Evolutionary conservation across 176 grass and related monocot species (phyloP).

Genomic region (Thinopyrum elongatum): DNA sequence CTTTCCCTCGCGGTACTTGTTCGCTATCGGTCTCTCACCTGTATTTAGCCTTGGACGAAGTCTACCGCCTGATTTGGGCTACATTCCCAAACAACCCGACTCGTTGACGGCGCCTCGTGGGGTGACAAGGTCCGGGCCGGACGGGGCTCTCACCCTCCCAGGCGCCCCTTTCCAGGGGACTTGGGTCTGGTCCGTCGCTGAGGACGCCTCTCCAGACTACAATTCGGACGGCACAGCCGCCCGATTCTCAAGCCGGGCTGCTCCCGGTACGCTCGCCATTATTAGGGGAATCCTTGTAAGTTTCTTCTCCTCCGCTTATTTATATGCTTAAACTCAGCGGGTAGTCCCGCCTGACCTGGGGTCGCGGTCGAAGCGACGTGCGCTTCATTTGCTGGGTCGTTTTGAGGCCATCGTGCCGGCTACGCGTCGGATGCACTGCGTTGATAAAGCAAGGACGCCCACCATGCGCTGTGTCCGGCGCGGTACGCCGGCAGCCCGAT

Average conservation of each 20-base stretch:
- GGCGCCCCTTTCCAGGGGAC: slow-evolving; percentile 51
- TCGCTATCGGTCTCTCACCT: slow-evolving; percentile 57
- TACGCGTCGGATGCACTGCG: too few species aligned
- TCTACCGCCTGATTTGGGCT: slow-evolving; percentile 50
- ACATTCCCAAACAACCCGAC: slow-evolving; percentile 60
- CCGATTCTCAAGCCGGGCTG: background rate
- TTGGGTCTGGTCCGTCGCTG: background rate
- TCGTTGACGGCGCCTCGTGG: slow-evolving; percentile 53
- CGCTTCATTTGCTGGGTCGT: too few species aligned
- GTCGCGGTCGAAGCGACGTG: too few species aligned
- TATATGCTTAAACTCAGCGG: too few species aligned
- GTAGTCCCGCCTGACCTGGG: too few species aligned
- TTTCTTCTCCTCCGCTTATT: slow-evolving; percentile 35
- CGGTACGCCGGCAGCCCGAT: too few species aligned
- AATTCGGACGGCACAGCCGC: background rate
- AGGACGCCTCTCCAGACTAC: background rate
- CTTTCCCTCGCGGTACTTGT: slow-evolving; percentile 71
- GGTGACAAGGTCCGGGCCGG: slow-evolving; percentile 42
- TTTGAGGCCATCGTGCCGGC: background rate
- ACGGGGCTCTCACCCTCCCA: slow-evolving; percentile 58
- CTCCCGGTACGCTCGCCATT: slow-evolving; percentile 36
- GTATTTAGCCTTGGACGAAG: slow-evolving; percentile 57
- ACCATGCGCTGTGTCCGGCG: too few species aligned
- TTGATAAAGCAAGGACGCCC: too few species aligned
- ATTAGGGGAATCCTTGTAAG: slow-evolving; percentile 38